Evolutionary conservation across 805 yeast genomes (phyloP).

Genomic region (Hanseniaspora vineae): DNA sequence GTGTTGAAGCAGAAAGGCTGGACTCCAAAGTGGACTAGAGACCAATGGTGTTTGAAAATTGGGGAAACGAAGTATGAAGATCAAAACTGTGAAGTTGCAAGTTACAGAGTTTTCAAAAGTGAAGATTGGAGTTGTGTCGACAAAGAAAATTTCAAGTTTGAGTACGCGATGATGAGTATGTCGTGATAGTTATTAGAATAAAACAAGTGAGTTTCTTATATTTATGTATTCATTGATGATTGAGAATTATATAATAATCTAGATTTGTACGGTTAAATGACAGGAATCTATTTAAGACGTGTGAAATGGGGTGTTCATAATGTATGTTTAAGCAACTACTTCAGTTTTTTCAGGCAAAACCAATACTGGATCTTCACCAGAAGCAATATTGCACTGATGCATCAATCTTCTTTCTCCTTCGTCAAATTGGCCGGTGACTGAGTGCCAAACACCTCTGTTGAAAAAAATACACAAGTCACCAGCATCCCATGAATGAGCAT

Average conservation of each 20-base stretch:
- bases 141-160: conserved; percentile 28
- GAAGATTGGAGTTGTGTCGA: conserved; percentile 32
- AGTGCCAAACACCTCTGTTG: conserved; percentile 85
- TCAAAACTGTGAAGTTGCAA: conserved; percentile 30
- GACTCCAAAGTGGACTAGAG: conserved; percentile 23
- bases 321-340: too few species aligned
- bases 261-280: too few species aligned
- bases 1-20: conserved; percentile 27
- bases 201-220: too few species aligned
- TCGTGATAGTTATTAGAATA: neutral
- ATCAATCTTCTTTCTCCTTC: conserved; percentile 68
- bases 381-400: conserved; percentile 91
- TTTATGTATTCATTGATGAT: too few species aligned
- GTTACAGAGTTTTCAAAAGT: conserved; percentile 31
- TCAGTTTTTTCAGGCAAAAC: neutral
- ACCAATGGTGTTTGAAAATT: conserved; percentile 29
- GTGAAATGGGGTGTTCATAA: too few species aligned
- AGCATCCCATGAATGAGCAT: conserved; percentile 70
- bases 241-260: too few species aligned
- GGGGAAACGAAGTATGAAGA: conserved; percentile 26
- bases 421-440: conserved; percentile 81
- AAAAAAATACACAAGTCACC: conserved; percentile 82
- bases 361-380: conserved; percentile 52
- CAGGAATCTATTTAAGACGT: too few species aligned
- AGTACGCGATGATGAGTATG: conserved; percentile 16